A percentile compares a stretch with the other conserved stretches of the same genome.
phyloP scores from a whole-genome alignment of 2,329 filamentous ascomycete species.

The Claviceps citrina region DNA sequence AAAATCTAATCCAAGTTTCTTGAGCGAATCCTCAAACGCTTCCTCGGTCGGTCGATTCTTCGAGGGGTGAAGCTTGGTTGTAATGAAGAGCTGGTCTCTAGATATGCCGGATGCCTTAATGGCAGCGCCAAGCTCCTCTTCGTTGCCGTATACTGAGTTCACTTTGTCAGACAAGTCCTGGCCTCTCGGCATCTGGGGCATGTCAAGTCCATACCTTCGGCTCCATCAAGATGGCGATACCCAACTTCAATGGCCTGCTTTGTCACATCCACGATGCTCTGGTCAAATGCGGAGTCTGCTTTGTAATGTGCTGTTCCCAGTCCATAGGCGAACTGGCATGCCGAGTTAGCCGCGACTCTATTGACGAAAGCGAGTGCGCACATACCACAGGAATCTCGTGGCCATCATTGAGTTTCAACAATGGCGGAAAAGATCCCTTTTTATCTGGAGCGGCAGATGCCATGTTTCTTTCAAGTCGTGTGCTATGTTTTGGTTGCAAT shows the following conservation, averaged over 20 bases:
- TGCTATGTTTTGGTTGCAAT: neutral
- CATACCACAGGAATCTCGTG: conserved; percentile 54
- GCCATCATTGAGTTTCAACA: conserved; percentile 58
- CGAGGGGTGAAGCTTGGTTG: conserved; percentile 38
- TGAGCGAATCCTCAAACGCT: conserved; percentile 43
- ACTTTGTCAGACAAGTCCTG: neutral
- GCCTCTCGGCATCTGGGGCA: neutral
- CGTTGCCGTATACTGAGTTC: conserved; percentile 45
- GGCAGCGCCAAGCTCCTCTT: conserved; percentile 54
- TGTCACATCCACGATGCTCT: conserved; percentile 31
- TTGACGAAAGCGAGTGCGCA: neutral
- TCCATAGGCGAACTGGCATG: conserved; percentile 48
- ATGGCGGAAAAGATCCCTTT: conserved; percentile 32
- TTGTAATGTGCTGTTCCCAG: conserved; percentile 54
- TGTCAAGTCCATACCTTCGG: conserved; percentile 39
- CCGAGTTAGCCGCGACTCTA: neutral
- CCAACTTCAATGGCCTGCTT: conserved; percentile 53
- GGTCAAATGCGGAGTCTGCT: conserved; percentile 35
- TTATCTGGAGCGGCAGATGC: conserved; percentile 25
- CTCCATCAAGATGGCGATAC: conserved; percentile 59
- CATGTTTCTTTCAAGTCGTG: conserved; percentile 19
- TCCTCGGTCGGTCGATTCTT: conserved; percentile 27
- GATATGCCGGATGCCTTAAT: conserved; percentile 52
- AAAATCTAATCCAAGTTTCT: conserved; percentile 52
- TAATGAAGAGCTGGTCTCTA: conserved; percentile 53